Evolutionary conservation across 306 rosid genomes (phyloP), one percentile per base, ranked within the genome.

Genomic region (Lotus japonicus): DNA sequence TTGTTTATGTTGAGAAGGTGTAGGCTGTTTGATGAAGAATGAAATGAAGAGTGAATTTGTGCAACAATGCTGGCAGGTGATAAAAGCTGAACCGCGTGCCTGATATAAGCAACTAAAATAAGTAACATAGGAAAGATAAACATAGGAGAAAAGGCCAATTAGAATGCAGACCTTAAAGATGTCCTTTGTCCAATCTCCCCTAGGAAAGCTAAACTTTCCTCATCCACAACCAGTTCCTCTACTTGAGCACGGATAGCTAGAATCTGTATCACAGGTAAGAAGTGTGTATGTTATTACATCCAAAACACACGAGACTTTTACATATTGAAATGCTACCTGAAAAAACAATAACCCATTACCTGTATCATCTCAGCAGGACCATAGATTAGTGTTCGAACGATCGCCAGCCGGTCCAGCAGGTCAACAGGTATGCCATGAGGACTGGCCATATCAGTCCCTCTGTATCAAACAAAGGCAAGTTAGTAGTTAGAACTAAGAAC

Each of bases 351-450:
- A 21, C 3, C 14, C n/a, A 19, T 13, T 72, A 88, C 99, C 96
- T 88, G 92, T 75, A 94, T 94, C 96, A 84, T 94, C 82, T 90
- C 97, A 56, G 95, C 97, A 60, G 91, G 96, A 77, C 85, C 95
- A 45, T 86, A 92, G 15, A 80, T 85, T 58, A 85, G 88, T 17
- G 96, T 92, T 66, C 92, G 85, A 76, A 92, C 86, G 73, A 94
- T 94, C 70, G 81, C 95, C 79, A 94, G 72, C 50, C 96, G 88
- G 77, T 94, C 99, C 82, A 94, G 70, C 66, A 94, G 88, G 84
- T 90, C 95, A 5, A 90, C 92, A 15, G 99, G 99, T 81, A 94
- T 88, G 75, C 99, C 99, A 76, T 94, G 99, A 70, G 99, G 97
- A 78, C 97, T 88, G 70, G 80, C 78, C 99, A 90, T 94, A 81